Evolutionary conservation across 2,329 filamentous ascomycete genomes (phyloP), one percentile per base, ranked within the genome.

Genomic region (Ophioceras dolichostomum): DNA sequence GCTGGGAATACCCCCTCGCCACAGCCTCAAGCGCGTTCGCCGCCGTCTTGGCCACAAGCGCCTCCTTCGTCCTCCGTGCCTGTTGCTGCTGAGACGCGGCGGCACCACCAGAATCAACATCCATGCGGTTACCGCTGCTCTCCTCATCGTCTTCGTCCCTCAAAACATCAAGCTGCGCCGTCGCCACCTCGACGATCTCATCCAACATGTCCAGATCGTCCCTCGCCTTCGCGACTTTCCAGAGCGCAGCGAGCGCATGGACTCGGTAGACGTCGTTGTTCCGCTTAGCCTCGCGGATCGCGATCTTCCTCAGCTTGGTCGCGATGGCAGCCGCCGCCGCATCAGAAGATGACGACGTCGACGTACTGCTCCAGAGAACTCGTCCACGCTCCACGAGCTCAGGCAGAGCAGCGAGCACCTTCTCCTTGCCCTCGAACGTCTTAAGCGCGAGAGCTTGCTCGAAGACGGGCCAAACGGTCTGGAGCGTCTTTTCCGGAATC

Each of bases 371-470:
- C 65, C 76, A 78, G 21, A 84, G 62, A 7, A 56, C 57, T 45
- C 68, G 70, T 1, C 73, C 73, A 43, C 78, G 75, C 49, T 75
- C 69, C 1, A 83, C 76, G 48, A 96, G 91, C 40, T 76, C 72
- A 4, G 86, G 80, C 55, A 91, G 86, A 5, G 83, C 79, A 31
- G 77, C 70, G 3, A 96, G 66, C 22, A 98, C 73, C 46, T 76
- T 78, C 58, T 95, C 87, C 54, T 98, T 98, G 17, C 86, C 86
- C 1, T 82, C 72, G 68, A 94, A 98, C 1, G 88, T 94, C 67
- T 95, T 96, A 10, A 94, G 76, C 3, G 76, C 73, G 29, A 96
- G 61, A 2, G 84, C 77, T 50, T 82, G 85, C 45, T 95, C 85
- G 34, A 94, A 67, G 2, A 80, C 73, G 0, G 84, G 84, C 89